Base-by-base conservation (phyloP, 148 eudicot genomes). In the Heliamphora exappendiculata region DNA sequence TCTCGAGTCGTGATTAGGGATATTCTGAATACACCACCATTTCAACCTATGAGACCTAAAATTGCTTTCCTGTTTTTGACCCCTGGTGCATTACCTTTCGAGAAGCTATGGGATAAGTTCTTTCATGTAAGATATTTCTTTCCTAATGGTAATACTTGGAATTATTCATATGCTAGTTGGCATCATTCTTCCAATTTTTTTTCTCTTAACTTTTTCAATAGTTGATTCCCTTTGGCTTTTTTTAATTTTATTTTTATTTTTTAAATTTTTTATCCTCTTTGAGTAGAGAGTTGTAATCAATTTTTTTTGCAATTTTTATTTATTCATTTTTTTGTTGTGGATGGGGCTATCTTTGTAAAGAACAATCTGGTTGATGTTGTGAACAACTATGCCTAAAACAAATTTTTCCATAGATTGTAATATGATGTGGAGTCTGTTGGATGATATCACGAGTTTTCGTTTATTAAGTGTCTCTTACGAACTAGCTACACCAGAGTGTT, bases 1-100 rank as follows among this genome's bases (percentile, higher is more conserved):
- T 83, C 92, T 50, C 87, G 75, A 50, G 88, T 82, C 80, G 84
- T 89, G 42, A 79, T 86, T 72, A 75, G 77, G 70, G 90, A 88
- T 77, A 84, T 90, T 66, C 78, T 90, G 78, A 83, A 80, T 62
- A 76, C 76, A 36, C 87, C 90, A 51, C 84, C 79, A 42, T 58
- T 72, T n/a, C 78, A 67, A 68, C 74, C 90, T 19, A 79, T 87
- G 69, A 85, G 70, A 65, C 88, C 91, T 47, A 90, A 90, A 74
- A 82, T 90, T 66, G 94, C 94, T 65, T 90, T 90, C 84, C 75
- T 90, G 90, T 90, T 90, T 83, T 83, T 90, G 82, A 88, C 86
- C 20, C 84, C 89, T 6, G 92, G 92, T 64, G 70, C 86, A 37
- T 78, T 90, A 67, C 92, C 94, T 79, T 88, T 90, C 14, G 94